Evolutionary conservation across 1,139 yeast genomes (phyloP).

Genomic region (Yamadazyma buinensis): DNA sequence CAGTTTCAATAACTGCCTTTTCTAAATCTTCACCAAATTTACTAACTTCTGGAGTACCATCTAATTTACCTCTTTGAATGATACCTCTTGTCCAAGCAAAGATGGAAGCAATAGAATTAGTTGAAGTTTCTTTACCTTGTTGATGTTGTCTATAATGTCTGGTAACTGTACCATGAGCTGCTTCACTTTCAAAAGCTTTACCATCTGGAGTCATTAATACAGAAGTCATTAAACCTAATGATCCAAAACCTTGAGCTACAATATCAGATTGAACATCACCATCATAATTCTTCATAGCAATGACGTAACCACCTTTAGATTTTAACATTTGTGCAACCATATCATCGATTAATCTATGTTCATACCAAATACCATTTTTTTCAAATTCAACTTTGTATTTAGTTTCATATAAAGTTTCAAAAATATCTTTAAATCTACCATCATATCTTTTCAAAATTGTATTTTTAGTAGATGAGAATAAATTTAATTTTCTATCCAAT

Average conservation of each 20-base stretch:
- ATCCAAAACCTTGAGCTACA: conserved; percentile 97
- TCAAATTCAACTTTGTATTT: conserved; percentile 72
- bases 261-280: conserved; percentile 97
- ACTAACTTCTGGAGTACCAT: conserved; percentile 77
- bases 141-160: conserved; percentile 95
- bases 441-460: conserved; percentile 91
- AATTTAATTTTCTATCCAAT: conserved; percentile 67
- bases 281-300: conserved; percentile 95
- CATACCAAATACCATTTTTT: conserved; percentile 81
- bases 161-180: conserved; percentile 97
- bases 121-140: conserved; percentile 95
- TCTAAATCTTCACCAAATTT: conserved; percentile 76
- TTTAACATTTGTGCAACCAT: conserved; percentile 99
- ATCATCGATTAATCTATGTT: conserved; percentile 93
- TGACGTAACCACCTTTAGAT: conserved; percentile 89
- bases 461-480: conserved; percentile 87
- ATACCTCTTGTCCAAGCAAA: conserved; percentile 96
- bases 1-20: conserved; percentile 82
- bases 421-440: conserved; percentile 91
- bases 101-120: conserved; percentile 96
- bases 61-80: conserved; percentile 86
- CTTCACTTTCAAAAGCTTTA: conserved; percentile 91
- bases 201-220: conserved; percentile 94
- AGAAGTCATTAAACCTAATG: conserved; percentile 94
- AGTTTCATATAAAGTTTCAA: conserved; percentile 72